phyloP scores from a whole-genome alignment of 2,329 filamentous ascomycete species.

The Colletotrichum plurivorum region DNA sequence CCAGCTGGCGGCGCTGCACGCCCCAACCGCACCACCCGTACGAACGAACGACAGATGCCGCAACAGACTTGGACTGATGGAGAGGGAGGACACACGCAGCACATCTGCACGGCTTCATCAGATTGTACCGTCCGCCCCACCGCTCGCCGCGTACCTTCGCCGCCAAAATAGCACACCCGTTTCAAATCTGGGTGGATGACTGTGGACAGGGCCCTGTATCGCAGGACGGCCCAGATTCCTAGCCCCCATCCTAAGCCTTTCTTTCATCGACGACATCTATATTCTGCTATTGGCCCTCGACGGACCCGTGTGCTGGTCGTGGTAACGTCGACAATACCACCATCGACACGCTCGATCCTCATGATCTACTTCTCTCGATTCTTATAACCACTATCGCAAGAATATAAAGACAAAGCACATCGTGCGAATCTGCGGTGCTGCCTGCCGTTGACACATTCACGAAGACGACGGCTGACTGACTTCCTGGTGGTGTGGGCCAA shows the following conservation, averaged over 20 bases:
- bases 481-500: conserved; percentile 5
- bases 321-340: background rate
- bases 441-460: conserved; percentile 4
- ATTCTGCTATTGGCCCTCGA: background rate
- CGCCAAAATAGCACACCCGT: conserved; percentile 36
- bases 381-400: background rate
- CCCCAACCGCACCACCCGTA: conserved; percentile 15
- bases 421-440: background rate
- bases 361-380: background rate
- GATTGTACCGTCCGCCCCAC: conserved; percentile 27
- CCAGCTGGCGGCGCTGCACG: conserved; percentile 33
- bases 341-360: background rate
- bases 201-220: conserved; percentile 3
- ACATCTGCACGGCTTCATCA: conserved; percentile 20
- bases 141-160: conserved; percentile 21
- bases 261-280: background rate
- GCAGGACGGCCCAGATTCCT: background rate
- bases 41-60: conserved; percentile 14
- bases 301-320: background rate
- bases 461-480: conserved; percentile 1
- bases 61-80: conserved; percentile 9
- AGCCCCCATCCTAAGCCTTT: background rate
- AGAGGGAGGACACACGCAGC: conserved; percentile 10
- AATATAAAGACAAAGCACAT: background rate
- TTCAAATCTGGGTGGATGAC: conserved; percentile 28